Evolutionary conservation across 768 basidiomycete genomes (phyloP), one percentile per base, ranked within the genome.

Genomic region (Pleurotus cornucopiae): DNA sequence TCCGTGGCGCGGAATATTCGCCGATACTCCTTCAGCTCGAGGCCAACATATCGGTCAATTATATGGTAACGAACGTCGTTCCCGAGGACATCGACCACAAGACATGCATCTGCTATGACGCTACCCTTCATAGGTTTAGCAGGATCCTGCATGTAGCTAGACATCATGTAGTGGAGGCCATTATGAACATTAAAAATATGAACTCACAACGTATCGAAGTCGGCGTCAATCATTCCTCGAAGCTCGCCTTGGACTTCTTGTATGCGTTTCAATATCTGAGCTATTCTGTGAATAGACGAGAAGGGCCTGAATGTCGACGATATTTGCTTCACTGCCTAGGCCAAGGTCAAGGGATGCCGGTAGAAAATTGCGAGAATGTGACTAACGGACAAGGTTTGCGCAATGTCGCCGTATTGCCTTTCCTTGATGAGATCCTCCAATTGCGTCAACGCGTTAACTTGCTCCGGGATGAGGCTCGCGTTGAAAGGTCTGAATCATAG

Each of bases 1-100:
- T 97, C 94, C 4, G 86, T 86, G 5, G 90, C 83, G 48, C 90
- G 85, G 73, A 99, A 98, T 66, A 99, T 95, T 18, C 94, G 87
- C 9, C 94, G 86, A 67, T 98, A 99, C 67, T 98, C 97, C 66
- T 93, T 92, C 21, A 99, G 78, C 62, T 97, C 92, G 13, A 95
- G 79, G 7, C 88, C 83, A 18, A 92, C 86, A 64, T 97, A 97
- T 51, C 94, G 87, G 52, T 95, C 91, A 11, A 98, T 78, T 54
- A 97, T 79, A 55, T 89, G 85, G 7, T 69, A 76, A 66, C 90
- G 87, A 57, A 92, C 86, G 57, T 98, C 96, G 4, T 77, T 72
- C 1, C 95, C 95, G 0, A 98, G 75, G 0, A 94, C 87, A 64
- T 98, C 95, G 4, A 93, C 83, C 2, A 92, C 92, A n/a, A 81